These are phyloP conservation scores for Pichia inconspicua DNA, from an alignment of 1,139 yeast species.

Conservation along the genomic window DNA sequence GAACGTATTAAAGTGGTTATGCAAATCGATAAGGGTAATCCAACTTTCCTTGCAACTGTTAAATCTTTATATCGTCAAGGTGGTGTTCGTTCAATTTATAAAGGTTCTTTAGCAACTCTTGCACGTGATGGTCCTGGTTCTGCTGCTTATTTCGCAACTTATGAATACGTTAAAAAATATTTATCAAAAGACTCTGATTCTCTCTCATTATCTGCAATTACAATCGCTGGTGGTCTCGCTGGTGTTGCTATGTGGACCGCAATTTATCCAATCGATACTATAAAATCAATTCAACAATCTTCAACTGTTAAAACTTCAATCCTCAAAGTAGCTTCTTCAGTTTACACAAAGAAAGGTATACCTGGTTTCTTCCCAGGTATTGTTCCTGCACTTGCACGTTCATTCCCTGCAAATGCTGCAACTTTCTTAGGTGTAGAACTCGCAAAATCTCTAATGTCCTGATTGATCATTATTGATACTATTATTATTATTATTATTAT, in stretches of 20 bases:
- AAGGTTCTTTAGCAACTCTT: conserved; percentile 86
- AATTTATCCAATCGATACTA: conserved; percentile 93
- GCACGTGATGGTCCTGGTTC: conserved; percentile 98
- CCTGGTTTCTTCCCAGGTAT: conserved; percentile 96
- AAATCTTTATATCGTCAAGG: conserved; percentile 70
- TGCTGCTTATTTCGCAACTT: conserved; percentile 93
- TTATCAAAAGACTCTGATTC: conserved; percentile 32
- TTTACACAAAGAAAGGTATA: conserved; percentile 66
- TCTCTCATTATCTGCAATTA: conserved; percentile 49
- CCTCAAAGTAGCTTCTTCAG: conserved; percentile 53
- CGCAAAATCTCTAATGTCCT: conserved; percentile 44
- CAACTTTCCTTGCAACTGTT: conserved; percentile 49
- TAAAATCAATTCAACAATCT: conserved; percentile 80
- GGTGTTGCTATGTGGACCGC: conserved; percentile 97
- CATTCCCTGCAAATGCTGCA: conserved; percentile 98
- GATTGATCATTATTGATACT: no score
- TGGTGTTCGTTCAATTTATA: conserved; percentile 76
- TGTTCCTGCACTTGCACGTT: conserved; percentile 89
- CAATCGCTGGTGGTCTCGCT: conserved; percentile 89
- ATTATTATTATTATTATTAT: no score
- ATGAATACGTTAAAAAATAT: conserved; percentile 66
- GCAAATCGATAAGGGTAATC: conserved; percentile 51
- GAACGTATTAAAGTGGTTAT: conserved; percentile 92
- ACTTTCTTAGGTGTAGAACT: conserved; percentile 93
- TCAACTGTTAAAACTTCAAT: conserved; percentile 53